Evolutionary conservation across 306 rosid genomes (phyloP), one percentile per base, ranked within the genome.

Genomic region (Lablab purpureus): DNA sequence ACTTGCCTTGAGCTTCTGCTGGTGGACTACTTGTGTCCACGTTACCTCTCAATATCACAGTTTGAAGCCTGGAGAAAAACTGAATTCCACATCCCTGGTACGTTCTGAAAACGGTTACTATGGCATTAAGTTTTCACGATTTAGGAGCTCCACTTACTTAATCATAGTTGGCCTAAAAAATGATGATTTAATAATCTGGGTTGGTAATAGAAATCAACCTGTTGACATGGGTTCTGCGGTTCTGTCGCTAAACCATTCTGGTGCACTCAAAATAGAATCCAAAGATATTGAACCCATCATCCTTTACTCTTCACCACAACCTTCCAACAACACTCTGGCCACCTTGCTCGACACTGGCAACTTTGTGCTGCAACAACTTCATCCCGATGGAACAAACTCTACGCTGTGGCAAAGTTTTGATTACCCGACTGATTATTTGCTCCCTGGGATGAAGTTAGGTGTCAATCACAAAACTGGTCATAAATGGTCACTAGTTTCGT

Each of bases 401-500:
- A 1, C 9, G 4, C 2, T 41, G 46, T 41, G 46, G 46, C 46
- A 41, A 10, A 41, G 46, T 41, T 41, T 41, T 41, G 46, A 41
- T 41, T 41, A 41, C 0, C 46, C 46, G 1, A 1, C 9, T 1
- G 19, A 37, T 1, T 4, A 0, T 19, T 63, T 85, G 25, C 0
- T 69, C 0, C 79, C 79, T 10, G 78, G 67, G 17, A 85, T 51
- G 83, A 85, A 78, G 43, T 22, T 85, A 62, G 88, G 88, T 8
- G 62, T 78, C 4, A n/a, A 62, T 18, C 71, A 0, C 72, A 67
- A 21, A 45, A 47, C 62, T 1, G 75, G 75, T n/a, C 71, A 5
- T 7, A 30, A 43, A 0, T 67, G 71, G 84, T 65, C 49, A 8
- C 7, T 84, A 10, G 36, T 59, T 30, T 73, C 83, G 41, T 36